Conservation (phyloP, 2,329 filamentous ascomycete species). For the Clonostachys sp. region DNA sequence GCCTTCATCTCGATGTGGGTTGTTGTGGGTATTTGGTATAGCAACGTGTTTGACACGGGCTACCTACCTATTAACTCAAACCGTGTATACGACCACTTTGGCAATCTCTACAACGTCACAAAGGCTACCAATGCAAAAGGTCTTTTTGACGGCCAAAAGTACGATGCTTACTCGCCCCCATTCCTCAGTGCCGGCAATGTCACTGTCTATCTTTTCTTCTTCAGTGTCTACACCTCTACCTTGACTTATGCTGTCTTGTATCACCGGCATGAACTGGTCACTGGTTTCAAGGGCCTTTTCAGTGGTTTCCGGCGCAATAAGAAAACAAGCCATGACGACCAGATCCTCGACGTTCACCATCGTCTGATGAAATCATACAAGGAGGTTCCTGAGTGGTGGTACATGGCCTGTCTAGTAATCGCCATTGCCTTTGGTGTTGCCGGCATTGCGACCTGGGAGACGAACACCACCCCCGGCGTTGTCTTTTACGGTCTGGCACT, state of each 20-base stretch:
- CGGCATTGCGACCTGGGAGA: conserved; percentile 42
- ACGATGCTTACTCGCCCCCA: conserved; percentile 44
- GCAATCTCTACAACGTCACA: conserved; percentile 39
- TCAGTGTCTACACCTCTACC: conserved; percentile 47
- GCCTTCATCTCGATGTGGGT: conserved; percentile 50
- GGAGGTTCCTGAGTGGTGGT: conserved; percentile 53
- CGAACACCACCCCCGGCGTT: conserved; percentile 43
- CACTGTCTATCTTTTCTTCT: conserved; percentile 51
- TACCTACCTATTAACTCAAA: conserved; percentile 51
- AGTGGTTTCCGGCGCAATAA: conserved; percentile 35
- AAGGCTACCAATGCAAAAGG: conserved; percentile 32
- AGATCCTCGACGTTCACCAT: conserved; percentile 37
- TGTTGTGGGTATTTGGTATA: conserved; percentile 53
- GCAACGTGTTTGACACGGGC: conserved; percentile 50
- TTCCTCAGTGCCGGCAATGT: conserved; percentile 45
- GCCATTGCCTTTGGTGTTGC: conserved; percentile 40
- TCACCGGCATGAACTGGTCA: conserved; percentile 44
- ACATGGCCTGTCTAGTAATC: conserved; percentile 31
- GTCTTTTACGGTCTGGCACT: conserved; percentile 46
- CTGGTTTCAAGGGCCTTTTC: conserved; percentile 41
- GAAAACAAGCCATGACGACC: conserved; percentile 22
- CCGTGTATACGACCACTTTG: conserved; percentile 44
- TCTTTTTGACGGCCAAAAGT: conserved; percentile 38
- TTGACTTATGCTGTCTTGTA: conserved; percentile 46
- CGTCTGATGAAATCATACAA: conserved; percentile 40